Base-by-base conservation (phyloP, 1,139 yeast species). In the Pichia sp. region DNA sequence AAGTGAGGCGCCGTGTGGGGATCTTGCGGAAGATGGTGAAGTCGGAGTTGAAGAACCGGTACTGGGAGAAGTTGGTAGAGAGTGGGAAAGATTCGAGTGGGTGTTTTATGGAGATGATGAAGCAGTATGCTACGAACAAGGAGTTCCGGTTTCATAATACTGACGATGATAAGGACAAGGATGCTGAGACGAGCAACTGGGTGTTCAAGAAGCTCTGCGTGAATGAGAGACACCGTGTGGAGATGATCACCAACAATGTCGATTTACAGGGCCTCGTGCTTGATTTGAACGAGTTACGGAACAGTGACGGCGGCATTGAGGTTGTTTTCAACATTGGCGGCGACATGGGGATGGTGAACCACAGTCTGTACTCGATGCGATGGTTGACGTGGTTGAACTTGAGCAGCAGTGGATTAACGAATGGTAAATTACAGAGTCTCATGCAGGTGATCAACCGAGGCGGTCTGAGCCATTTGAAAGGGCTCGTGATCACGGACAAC, bases 401-500 rank as follows among this genome's bases (percentile, higher is more conserved):
- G 27, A 40, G 46, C 17, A 20, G 34, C 19, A 18, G 41, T 15
- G 17, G 22, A 4, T 9, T 50, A 12, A 44, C 24, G 4, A 45
- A 43, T 18, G 33, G 40, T 3, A 42, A 46, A 22, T 33, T 52
- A 6, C 34, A 48, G 10, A 44, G 35, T 12, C 32, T 52, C 4
- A n/a, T 48, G 12, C 50, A 50, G 19, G 47, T 43, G 4, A 52
- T 52, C 17, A 52, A 50, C 27, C 27, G 48, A 17, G 50, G 47
- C 8, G 36, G 38, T 12, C 24, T 52, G 18, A 28, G 18, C 4
- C 34, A 46, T 7, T 35, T 52, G 19, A 40, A 45, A n/a, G 48
- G 41, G 3, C 21, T 52, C 5, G 31, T 52, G 6, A 12, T 52
- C 3, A 50, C 53, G 4, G 45, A 45, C 14, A 47, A 47, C 17